A percentile compares a stretch with the other conserved stretches of the same genome.
phyloP scores from a whole-genome alignment of 441 rosid species.

The Pelargonium citronellum region DNA sequence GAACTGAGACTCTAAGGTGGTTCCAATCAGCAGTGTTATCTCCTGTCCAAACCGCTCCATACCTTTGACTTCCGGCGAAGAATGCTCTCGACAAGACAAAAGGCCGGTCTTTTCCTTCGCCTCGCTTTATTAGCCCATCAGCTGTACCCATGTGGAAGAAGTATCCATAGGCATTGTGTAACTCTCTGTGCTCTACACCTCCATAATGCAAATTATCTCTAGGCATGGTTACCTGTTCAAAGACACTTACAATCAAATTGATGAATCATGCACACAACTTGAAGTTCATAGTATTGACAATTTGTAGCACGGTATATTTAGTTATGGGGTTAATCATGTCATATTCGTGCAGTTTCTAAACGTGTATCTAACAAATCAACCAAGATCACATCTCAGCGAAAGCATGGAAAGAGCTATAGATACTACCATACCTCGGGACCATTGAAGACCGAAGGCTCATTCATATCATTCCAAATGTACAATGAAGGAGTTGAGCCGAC shows the following conservation, averaged over 20 bases:
- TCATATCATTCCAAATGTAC: constrained; percentile 99
- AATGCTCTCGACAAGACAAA: constrained; percentile 93
- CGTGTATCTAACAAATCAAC: too few relatives aligned
- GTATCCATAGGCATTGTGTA: constrained; percentile 87
- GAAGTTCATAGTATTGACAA: background rate
- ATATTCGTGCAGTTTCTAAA: too few relatives aligned
- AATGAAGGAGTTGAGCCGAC: constrained; percentile 81
- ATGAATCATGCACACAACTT: background rate
- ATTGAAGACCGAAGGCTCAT: constrained; percentile 97
- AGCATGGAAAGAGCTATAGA: background rate
- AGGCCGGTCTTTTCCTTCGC: constrained; percentile 79
- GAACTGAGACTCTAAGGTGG: constrained; percentile 88
- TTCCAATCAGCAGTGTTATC: constrained; percentile 98
- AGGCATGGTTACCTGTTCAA: constrained; percentile 80
- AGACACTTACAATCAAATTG: constrained; percentile 10
- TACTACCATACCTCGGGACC: constrained; percentile 81
- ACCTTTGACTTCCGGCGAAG: constrained; percentile 94
- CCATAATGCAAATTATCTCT: constrained; percentile 89
- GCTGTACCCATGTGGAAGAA: constrained; percentile 98
- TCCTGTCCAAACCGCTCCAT: constrained; percentile 95
- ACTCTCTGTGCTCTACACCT: constrained; percentile 77
- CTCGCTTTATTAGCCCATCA: constrained; percentile 87
- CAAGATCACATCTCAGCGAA: background rate
- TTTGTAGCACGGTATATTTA: too few relatives aligned
- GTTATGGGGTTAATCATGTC: too few relatives aligned